A percentile compares a stretch with the other conserved stretches of the same genome.
These are phyloP conservation scores for Elaeis guineensis DNA, from an alignment of 176 grass and related monocot species.

Conservation along the genomic window DNA sequence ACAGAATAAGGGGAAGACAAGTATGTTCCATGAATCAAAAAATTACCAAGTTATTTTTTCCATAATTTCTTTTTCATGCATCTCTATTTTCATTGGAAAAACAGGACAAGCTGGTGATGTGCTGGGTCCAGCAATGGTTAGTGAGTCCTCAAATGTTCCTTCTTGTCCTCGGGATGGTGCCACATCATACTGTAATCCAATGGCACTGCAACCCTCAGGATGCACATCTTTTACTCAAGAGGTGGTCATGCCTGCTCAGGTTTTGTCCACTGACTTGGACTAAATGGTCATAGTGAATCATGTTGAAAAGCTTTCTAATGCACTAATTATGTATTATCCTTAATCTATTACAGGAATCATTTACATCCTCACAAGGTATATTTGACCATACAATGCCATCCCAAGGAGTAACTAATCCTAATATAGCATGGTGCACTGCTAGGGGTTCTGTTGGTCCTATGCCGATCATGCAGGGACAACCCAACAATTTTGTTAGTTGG, in stretches of 20 bases:
- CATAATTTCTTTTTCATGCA: not conserved
- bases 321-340: not conserved
- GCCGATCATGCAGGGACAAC: slow-evolving; percentile 15
- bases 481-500: slow-evolving; percentile 31
- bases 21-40: slow-evolving; percentile 12
- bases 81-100: not conserved
- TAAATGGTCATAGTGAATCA: not conserved
- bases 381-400: slow-evolving; percentile 24
- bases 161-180: slow-evolving; percentile 18
- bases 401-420: slow-evolving; percentile 25
- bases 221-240: slow-evolving; percentile 31
- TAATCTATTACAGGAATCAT: slow-evolving; percentile 27
- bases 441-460: slow-evolving; percentile 11
- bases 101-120: slow-evolving; percentile 21
- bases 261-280: not conserved
- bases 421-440: slow-evolving; percentile 25
- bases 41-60: not conserved
- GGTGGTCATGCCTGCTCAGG: slow-evolving; percentile 27
- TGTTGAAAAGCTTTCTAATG: slow-evolving; percentile 2
- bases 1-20: slow-evolving; percentile 25
- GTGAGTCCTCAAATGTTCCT: slow-evolving; percentile 15
- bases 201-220: slow-evolving; percentile 25
- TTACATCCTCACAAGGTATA: slow-evolving; percentile 23
- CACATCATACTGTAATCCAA: slow-evolving; percentile 19
- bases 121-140: slow-evolving; percentile 15